Evolutionary conservation across 225 moss, liverwort and hornwort species (phyloP), one percentile per base, ranked within the genome.

Genomic region (Bryoerythrophyllum caledonicum): DNA sequence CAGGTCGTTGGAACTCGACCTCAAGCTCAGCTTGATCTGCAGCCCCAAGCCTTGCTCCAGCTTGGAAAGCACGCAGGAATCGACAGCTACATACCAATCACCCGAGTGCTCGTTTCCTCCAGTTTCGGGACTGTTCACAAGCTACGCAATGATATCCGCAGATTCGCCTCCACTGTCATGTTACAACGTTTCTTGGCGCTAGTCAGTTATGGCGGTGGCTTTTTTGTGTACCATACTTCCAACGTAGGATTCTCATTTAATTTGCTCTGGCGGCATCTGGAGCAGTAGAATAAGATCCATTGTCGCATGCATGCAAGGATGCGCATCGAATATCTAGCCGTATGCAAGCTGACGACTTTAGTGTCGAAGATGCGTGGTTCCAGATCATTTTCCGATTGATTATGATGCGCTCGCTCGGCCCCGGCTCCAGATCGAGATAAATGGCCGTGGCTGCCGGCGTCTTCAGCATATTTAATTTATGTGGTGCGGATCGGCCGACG

Each of bases 1-100:
- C 4, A 76, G 78, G 23, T 77, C 80, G 14, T 38, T 85, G 65
- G 90, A 90, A 53, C 86, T 91, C 3, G 93, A 93, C 70, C 85
- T 91, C 5, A 88, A 88, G 53, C 83, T 88, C 2, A 88, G 90
- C 1, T 80, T 86, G 48, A 49, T 49, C 10, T 82, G 84, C 75
- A 85, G 81, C 81, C 76, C 92, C 8, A 82, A 82, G 53, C 76
- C 85, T 5, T 82, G 80, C 52, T 85, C 88, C 14, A 88, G 85
- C 67, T 58, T 80, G 7, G 82, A 85, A 72, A 82, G 82, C 17
- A 67, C 82, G 2, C 85, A 73, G 59, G 88, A 85, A 32, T 88
- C 88, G 1, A 76, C 88, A 0, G 76, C 69, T 0, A 78, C 78
- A 10, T 76, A 78, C 38, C 85, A 82, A 23, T 85, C 80, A 0